Evolutionary conservation across 257 asterid species (phyloP).

Genomic region (Solanum ossicruentum): DNA sequence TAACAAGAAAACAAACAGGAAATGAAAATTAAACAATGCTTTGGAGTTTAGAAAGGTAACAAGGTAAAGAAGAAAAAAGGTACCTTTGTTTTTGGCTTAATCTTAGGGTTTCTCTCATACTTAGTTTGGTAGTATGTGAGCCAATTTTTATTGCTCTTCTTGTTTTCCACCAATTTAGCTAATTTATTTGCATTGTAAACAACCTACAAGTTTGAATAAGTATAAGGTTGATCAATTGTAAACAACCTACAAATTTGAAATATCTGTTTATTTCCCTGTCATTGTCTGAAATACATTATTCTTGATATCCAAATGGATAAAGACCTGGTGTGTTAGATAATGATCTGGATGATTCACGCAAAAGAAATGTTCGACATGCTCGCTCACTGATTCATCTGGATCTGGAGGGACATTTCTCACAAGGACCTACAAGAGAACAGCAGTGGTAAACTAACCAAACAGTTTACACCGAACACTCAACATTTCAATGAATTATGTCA

Average conservation of each 20-base stretch:
- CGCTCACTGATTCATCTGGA: constrained; percentile 79
- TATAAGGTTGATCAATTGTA: constrained; percentile 4
- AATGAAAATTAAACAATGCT: background rate
- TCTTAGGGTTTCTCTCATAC: constrained; percentile 50
- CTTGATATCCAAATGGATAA: background rate
- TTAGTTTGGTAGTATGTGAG: constrained; percentile 65
- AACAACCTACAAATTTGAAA: constrained; percentile 33
- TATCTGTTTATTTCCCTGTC: background rate
- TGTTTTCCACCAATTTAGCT: constrained; percentile 45
- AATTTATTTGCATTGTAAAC: constrained; percentile 64
- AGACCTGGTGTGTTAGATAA: constrained; percentile 73
- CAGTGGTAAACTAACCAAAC: background rate
- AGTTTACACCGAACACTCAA: background rate
- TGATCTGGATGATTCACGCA: constrained; percentile 77
- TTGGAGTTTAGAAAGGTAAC: background rate
- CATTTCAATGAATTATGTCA: background rate
- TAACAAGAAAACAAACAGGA: background rate
- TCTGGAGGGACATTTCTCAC: constrained; percentile 94
- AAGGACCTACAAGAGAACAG: constrained; percentile 49
- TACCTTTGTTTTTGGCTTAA: constrained; percentile 62
- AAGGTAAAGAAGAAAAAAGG: background rate
- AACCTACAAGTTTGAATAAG: constrained; percentile 22
- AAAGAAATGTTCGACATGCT: constrained; percentile 94
- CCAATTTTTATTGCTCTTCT: constrained; percentile 58
- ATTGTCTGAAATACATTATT: background rate